Evolutionary conservation across 805 yeast genomes (phyloP), one percentile per base, ranked within the genome.

Genomic region (Torulaspora quercuum): DNA sequence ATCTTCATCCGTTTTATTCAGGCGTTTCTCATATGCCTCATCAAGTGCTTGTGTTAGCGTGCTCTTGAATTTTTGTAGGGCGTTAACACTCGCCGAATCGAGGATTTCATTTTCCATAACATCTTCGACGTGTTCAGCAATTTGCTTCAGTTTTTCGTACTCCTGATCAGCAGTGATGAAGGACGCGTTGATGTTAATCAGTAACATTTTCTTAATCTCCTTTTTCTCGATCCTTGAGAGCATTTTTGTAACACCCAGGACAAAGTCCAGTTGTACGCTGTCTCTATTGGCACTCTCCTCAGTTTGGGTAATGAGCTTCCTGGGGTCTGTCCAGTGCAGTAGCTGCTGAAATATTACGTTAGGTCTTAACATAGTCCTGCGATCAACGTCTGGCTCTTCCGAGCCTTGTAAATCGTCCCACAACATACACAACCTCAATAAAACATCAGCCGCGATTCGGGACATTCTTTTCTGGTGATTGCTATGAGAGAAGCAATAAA

Each of bases 271-370:
- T 45, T 83, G 92, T 5, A 75, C 62, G 7, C 70, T 57, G 25
- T 75, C 73, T n/a, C 50, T 50, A 3, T 52, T 53, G 3, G 68
- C 59, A 1, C 64, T 71, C 2, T 64, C 73, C 5, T 67, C 66
- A 1, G 67, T 48, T 26, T 65, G 61, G 41, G 74, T 72, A 3
- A 78, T 86, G 6, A 80, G 62, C 45, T 78, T 75, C 28, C 65
- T 63, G 5, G 95, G 95, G 55, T 87, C 90, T 12, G 95, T 82
- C 95, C 96, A 86, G 51, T 78, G 76, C 15, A 82, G 66, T 30
- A 90, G 60, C 50, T 85, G 95, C 45, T 80, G 87, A 20, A 82
- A 62, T 2, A 83, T 73, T 7, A 67, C 65, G 8, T 70, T 63
- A 0, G 86, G 82, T 22, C 52, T 59, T 34, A 59, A 29, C 65